These are phyloP conservation scores for Penicillium sp. DNA, from an alignment of 2,329 filamentous ascomycete genomes.

Conservation along the genomic window DNA sequence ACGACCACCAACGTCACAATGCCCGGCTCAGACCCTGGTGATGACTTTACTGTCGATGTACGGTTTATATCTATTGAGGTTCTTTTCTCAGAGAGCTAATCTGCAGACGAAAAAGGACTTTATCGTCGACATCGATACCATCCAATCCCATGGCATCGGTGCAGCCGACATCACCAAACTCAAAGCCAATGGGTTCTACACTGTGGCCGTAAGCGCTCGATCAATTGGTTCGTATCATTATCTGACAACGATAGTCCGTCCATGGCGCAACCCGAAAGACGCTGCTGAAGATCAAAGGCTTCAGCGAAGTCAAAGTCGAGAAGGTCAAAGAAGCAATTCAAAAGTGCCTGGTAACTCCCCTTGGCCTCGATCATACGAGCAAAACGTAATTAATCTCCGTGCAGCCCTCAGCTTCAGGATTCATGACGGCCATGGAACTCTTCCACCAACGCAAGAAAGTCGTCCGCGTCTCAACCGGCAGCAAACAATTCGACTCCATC, in stretches of 20 bases:
- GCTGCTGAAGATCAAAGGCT: slow-evolving; percentile 66
- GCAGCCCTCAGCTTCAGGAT: slow-evolving; percentile 59
- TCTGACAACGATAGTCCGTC: slow-evolving; percentile 50
- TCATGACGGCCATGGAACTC: slow-evolving; percentile 66
- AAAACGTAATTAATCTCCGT: neutral
- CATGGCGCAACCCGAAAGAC: slow-evolving; percentile 59
- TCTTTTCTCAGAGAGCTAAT: neutral
- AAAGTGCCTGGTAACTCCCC: slow-evolving; percentile 53
- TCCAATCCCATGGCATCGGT: slow-evolving; percentile 66
- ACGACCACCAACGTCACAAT: slow-evolving; percentile 33
- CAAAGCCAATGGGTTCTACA: slow-evolving; percentile 62
- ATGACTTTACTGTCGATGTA: slow-evolving; percentile 54
- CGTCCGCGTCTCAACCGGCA: slow-evolving; percentile 66
- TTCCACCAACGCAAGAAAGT: slow-evolving; percentile 62
- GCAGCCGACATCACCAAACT: slow-evolving; percentile 65
- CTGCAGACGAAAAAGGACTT: slow-evolving; percentile 43
- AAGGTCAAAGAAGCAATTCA: slow-evolving; percentile 67
- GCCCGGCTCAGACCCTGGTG: slow-evolving; percentile 54
- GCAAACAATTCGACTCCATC: slow-evolving; percentile 65
- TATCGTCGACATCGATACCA: slow-evolving; percentile 65
- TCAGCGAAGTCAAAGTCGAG: slow-evolving; percentile 68
- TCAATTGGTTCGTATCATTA: neutral
- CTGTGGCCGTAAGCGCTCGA: slow-evolving; percentile 54
- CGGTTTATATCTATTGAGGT: neutral
- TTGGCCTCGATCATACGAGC: slow-evolving; percentile 5